Evolutionary conservation across 2,329 filamentous ascomycete species (phyloP), one percentile per base, ranked within the genome.

Genomic region (Ceratocystis ficicola): DNA sequence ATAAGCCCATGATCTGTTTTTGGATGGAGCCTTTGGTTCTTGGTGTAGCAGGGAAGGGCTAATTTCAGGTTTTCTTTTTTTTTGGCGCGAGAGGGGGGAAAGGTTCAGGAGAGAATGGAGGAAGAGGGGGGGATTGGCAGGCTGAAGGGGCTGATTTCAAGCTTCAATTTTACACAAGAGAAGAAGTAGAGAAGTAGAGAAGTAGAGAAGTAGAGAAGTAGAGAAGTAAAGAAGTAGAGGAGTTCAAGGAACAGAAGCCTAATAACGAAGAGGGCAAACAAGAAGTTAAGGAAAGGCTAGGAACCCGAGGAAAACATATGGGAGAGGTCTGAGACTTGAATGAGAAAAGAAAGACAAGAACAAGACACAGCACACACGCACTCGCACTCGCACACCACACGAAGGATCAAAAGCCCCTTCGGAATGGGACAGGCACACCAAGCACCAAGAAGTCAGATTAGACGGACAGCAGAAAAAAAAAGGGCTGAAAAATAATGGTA

Each of bases 301-400:
- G 48, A 28, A 28, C 25, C 36, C 22, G 48, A 52, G 48, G 7
- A 52, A 28, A 52, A 52, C 48, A 52, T 52, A 52, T 41, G 36
- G 48, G 55, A 59, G 52, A 57, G 55, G 28, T n/a, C 55, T 59
- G 15, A 59, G 55, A 59, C 55, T 36, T 59, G 55, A 36, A 36
- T 36, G 36, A 36, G 30, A 30, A 59, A 59, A 59, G 28, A 59
- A 36, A 59, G 15, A 36, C 15, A 30, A 15, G 15, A 32, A 10
- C 28, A 59, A 30, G 25, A 36, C 55, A 30, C 15, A 59, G 28
- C 28, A 59, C 28, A 20, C 48, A 50, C 20, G 22, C n/a, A 20
- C 48, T 10, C 48, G 22, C 48, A 50, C 48, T 10, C 48, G 22
- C 48, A 50, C 48, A 50, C 48, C 55, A n/a, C 55, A 59, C 5